phyloP scores from a whole-genome alignment of 2,329 filamentous ascomycete genomes.

The Acephala macrosclerotiorum region DNA sequence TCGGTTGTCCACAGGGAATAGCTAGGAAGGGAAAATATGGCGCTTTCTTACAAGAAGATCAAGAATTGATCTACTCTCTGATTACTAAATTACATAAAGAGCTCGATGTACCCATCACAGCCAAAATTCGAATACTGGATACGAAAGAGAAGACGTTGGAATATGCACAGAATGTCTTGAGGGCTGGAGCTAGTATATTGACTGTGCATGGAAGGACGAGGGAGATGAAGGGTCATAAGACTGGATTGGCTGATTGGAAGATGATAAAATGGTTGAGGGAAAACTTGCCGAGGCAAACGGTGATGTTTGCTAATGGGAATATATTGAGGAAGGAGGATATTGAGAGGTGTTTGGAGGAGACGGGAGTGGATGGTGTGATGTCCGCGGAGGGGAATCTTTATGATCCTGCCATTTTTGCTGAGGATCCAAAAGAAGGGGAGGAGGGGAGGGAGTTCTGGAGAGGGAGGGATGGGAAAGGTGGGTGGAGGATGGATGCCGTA shows the following conservation, averaged over 20 bases:
- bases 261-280: constrained; percentile 84
- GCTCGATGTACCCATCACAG: constrained; percentile 85
- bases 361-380: constrained; percentile 93
- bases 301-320: constrained; percentile 97
- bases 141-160: constrained; percentile 85
- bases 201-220: constrained; percentile 89
- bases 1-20: constrained; percentile 96
- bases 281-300: constrained; percentile 83
- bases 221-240: constrained; percentile 96
- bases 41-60: constrained; percentile 93
- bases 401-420: constrained; percentile 86
- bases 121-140: constrained; percentile 92
- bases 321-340: constrained; percentile 84
- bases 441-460: constrained; percentile 88
- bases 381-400: constrained; percentile 94
- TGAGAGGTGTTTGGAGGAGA: constrained; percentile 77
- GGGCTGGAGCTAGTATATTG: constrained; percentile 89
- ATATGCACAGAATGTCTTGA: constrained; percentile 87
- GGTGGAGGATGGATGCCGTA: constrained; percentile 88
- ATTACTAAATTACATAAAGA: constrained; percentile 83
- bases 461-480: constrained; percentile 78
- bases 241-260: constrained; percentile 91
- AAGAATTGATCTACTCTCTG: constrained; percentile 80
- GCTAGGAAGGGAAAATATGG: constrained; percentile 91
- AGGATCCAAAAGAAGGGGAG: constrained; percentile 66